A percentile compares a stretch with the other conserved stretches of the same genome.
Evolutionary conservation across 257 asterid genomes (phyloP).

Genomic region (Asclepias syriaca): DNA sequence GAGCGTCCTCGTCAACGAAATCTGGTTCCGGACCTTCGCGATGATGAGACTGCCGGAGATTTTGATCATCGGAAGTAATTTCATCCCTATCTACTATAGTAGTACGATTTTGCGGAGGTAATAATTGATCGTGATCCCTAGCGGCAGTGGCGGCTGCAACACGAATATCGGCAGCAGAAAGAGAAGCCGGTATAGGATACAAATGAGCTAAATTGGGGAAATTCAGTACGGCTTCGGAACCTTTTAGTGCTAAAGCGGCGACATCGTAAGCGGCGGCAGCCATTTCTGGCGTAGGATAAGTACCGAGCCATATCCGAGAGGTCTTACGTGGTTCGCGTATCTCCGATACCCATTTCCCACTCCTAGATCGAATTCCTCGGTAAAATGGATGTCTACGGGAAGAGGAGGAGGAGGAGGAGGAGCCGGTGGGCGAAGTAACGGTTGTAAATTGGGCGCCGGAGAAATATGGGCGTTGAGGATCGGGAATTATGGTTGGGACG

Average conservation of each 20-base stretch:
- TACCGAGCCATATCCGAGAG: slow-evolving; percentile 60
- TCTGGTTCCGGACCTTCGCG: slow-evolving; percentile 3
- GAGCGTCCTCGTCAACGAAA: slow-evolving; percentile 47
- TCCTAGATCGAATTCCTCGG: slow-evolving; percentile 44
- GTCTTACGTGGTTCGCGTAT: slow-evolving; percentile 56
- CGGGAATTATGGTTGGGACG: background rate
- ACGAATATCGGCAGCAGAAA: slow-evolving; percentile 22
- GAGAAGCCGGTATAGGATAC: slow-evolving; percentile 37
- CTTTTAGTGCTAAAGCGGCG: slow-evolving; percentile 51
- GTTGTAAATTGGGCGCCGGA: background rate
- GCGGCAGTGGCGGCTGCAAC: slow-evolving; percentile 16
- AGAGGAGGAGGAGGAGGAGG: slow-evolving; percentile 14
- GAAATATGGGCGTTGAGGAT: background rate
- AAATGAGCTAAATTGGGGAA: slow-evolving; percentile 29
- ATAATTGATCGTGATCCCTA: slow-evolving; percentile 1
- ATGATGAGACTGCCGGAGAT: background rate
- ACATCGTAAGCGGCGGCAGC: slow-evolving; percentile 64
- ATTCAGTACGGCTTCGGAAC: slow-evolving; percentile 33
- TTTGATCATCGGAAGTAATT: background rate
- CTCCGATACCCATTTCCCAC: slow-evolving; percentile 65
- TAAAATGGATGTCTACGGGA: slow-evolving; percentile 41
- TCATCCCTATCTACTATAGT: background rate
- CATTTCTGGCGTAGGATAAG: slow-evolving; percentile 55
- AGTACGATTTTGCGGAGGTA: background rate
- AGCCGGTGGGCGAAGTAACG: slow-evolving; percentile 10